Base-by-base conservation (phyloP, 1,284 basidiomycete genomes). In the Stygiomarasmius scandens region DNA sequence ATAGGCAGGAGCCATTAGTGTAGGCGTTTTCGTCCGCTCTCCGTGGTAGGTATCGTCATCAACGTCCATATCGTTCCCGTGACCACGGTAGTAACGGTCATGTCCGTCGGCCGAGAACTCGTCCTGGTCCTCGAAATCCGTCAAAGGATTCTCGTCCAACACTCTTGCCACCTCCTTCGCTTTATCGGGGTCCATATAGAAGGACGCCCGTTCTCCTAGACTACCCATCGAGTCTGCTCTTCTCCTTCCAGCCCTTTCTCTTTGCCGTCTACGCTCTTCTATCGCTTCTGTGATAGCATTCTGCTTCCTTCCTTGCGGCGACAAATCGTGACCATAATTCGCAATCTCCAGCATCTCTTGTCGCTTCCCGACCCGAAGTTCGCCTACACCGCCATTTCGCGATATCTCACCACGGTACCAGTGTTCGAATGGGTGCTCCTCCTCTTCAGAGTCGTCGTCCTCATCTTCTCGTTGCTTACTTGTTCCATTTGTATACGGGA, bases 321-420 rank as follows among this genome's bases (percentile, higher is more conserved):
- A 62, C 51, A 79, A 67, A 43, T 71, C 75, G 66, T 92, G 86
- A 0, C 89, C 89, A 63, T 88, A 92, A 71, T 86, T 91, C 47
- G 89, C 89, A 60, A 92, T 92, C 66, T 91, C 88, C 54, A 92
- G 68, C 89, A 92, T 92, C 70, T 92, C 89, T 69, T 85, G 77
- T 59, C 85, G 78, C 64, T 79, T 78, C 2, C 83, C 89, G 2
- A 92, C 83, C 23, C 86, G 78, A 55, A 90, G 73, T 69, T 92
- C 89, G 48, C 89, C 89, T 16, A 92, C 90, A 41, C 90, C 89
- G 29, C 89, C 90, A 64, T 92, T 92, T 44, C 89, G 78, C 8
- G 89, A 85, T 2, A 89, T 80, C 62, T 92, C 89, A 2, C 89
- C 89, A 51, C 89, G 84, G 67, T 92, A 92, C 89, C 89, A 92